Evolutionary conservation across 768 basidiomycete species (phyloP), one percentile per base, ranked within the genome.

Genomic region (Tylopilus sp.): DNA sequence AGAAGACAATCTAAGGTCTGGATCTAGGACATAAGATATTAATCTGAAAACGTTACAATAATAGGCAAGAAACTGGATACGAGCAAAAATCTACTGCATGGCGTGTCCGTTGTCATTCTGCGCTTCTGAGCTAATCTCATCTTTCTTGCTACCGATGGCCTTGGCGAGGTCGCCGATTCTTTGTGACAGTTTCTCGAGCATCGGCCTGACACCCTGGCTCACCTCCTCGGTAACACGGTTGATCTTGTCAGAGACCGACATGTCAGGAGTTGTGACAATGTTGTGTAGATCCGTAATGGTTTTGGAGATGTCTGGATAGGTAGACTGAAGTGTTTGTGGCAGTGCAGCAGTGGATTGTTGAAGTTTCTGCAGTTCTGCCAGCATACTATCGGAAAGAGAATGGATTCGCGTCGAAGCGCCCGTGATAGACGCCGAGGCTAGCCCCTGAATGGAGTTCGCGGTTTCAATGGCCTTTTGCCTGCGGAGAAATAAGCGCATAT

Each of bases 401-500:
- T 84, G 78, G 37, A 88, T 78, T 54, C 77, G 81, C 33, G 74
- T 63, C 59, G 85, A 81, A 16, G 86, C 82, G 37, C 74, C 71
- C 4, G 71, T 63, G 38, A 85, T 67, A 45, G 83, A 82, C 4
- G 80, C 76, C 0, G 86, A 76, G 21, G 87, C 82, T 25, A 84
- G 74, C 14, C 73, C 68, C 61, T 79, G 80, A 65, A 92, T 81
- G 44, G 76, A 74, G 30, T 83, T 77, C 17, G 87, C 86, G 22
- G 84, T 85, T 45, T 83, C 82, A 3, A 80, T 79, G 3, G 87
- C 88, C 53, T 79, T 80, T 76, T 89, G 85, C 48, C 86, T 89
- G 53, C 7, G 46, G 19, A 16, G 10, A 10, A 21, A 38, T 64
- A 14, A 55, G 48, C 19, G 45, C 44, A 52, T 44, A 41, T 37